Evolutionary conservation across 805 yeast species (phyloP).

Genomic region (Wickerhamomyces hampshirensis): DNA sequence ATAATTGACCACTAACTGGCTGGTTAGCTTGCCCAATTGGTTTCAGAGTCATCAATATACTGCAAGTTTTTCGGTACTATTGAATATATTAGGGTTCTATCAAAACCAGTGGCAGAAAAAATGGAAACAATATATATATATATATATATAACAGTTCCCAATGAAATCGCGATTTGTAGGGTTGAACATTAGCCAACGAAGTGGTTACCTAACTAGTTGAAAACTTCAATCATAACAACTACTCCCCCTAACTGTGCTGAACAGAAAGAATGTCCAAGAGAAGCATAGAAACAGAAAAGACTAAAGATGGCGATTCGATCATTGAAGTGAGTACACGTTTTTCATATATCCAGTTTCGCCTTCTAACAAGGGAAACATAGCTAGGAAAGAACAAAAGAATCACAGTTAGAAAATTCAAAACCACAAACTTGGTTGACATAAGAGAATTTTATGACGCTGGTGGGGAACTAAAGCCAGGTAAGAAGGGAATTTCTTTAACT

Average conservation of each 20-base stretch:
- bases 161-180: too few relatives aligned
- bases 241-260: too few relatives aligned
- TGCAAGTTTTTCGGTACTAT: too few relatives aligned
- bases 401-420: conserved; percentile 68
- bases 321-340: conserved; percentile 15
- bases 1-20: conserved; percentile 21
- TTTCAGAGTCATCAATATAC: conserved; percentile 9
- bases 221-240: too few relatives aligned
- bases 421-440: conserved; percentile 66
- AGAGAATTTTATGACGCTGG: conserved; percentile 72
- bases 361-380: too few relatives aligned
- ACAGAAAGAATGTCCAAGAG: background rate
- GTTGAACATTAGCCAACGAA: too few relatives aligned
- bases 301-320: conserved; percentile 8
- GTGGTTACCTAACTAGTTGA: too few relatives aligned
- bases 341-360: too few relatives aligned
- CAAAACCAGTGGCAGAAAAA: background rate
- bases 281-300: conserved; percentile 1
- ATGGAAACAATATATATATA: conserved; percentile 6
- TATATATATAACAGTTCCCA: too few relatives aligned
- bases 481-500: conserved; percentile 64
- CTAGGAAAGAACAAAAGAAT: conserved; percentile 62
- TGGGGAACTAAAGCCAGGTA: conserved; percentile 73
- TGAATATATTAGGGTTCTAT: background rate
- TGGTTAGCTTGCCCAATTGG: conserved; percentile 16